Base-by-base conservation (phyloP, 352 stramenopile genomes). In the Globisporangium polare region DNA sequence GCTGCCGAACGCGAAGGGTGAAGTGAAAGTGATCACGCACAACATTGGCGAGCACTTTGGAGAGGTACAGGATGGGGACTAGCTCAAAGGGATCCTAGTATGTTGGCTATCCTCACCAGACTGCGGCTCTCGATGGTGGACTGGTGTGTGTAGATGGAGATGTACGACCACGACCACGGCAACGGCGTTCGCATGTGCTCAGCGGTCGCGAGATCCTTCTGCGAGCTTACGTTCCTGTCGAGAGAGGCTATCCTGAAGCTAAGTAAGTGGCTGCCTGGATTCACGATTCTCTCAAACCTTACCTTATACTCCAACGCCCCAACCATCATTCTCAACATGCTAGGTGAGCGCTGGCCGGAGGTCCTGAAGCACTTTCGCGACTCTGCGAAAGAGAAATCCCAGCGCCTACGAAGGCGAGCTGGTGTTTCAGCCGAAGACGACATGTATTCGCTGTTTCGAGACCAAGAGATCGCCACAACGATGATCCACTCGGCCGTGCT, bases 171-270 rank as follows among this genome's bases (percentile, higher is more conserved):
- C 33, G 64, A 89, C 5, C 78, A 91, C 47, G 86, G 83, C 37
- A 90, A 91, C 22, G 83, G 84, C n/a, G 80, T 93, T 10, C 86
- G 86, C n/a, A 87, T 94, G 41, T 92, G 80, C 58, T 91, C 81
- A 3, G 86, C 86, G 6, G 76, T 94, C 17, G 83, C 84, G 3
- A 89, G 83, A 54, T 81, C 81, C 9, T 94, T 90, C 42, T 88
- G 77, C 33, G 83, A 94, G 42, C 68, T 93, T 20, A 89, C 81
- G 5, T 94, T 94, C 66, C 63, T 94, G 15, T 94, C 86, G 10
- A 72, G 86, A 8, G 76, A 91, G 54, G 72, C 79, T 0, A 90
- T 93, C 43, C 64, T 74, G 35, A 80, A 88, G 67, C 89, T 94
- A n/a, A n/a, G n/a, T n/a, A n/a, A n/a, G n/a, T n/a, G n/a, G n/a